These are phyloP conservation scores for Flaveria ramosissima DNA, from an alignment of 129 eudicot species.

Conservation along the genomic window DNA sequence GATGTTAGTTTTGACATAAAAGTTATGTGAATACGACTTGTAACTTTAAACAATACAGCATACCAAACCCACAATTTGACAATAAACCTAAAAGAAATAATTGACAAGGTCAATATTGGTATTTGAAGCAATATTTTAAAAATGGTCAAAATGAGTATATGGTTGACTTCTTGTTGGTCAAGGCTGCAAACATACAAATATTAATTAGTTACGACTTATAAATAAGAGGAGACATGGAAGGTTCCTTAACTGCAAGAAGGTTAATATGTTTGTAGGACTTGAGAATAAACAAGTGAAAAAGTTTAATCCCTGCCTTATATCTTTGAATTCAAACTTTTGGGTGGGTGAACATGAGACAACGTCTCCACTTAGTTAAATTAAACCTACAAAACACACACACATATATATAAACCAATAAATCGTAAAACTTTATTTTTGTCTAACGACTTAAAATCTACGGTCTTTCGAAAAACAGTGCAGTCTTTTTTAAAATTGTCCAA, in stretches of 20 bases:
- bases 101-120: constrained; percentile 20
- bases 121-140: constrained; percentile 3
- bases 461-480: too few species aligned
- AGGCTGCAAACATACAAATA: constrained; percentile 23
- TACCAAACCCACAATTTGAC: not conserved
- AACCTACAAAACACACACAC: not conserved
- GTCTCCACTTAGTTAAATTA: not conserved
- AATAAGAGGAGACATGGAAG: constrained; percentile 22
- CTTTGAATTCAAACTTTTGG: not conserved
- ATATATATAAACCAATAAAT: too few species aligned
- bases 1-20: too few species aligned
- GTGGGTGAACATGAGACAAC: not conserved
- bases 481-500: too few species aligned
- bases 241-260: constrained; percentile 8
- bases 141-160: constrained; percentile 34
- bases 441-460: too few species aligned
- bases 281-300: not conserved
- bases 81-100: not conserved
- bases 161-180: constrained; percentile 23
- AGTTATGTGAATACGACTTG: not conserved
- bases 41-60: not conserved
- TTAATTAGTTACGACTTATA: not conserved
- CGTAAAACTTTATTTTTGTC: too few species aligned
- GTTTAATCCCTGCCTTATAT: not conserved
- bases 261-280: not conserved